A percentile compares a stretch with the other conserved stretches of the same genome.
Conservation (phyloP, 495 filamentous ascomycete species). For the Tuber calosporum region DNA sequence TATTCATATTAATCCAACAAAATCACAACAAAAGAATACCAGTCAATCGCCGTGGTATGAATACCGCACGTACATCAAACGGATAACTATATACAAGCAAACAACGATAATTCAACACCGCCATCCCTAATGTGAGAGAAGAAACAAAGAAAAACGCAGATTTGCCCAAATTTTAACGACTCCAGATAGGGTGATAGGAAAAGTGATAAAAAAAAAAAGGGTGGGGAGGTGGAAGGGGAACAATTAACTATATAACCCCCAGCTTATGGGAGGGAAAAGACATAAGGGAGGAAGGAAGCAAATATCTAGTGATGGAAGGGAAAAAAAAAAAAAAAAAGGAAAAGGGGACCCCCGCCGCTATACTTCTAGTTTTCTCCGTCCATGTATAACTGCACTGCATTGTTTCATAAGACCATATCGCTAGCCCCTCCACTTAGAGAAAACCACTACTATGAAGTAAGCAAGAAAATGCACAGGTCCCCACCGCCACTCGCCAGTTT, state of each 20-base stretch:
- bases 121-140: background rate
- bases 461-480: background rate
- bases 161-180: constrained; percentile 3
- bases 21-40: constrained; percentile 1
- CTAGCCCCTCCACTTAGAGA: background rate
- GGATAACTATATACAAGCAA: background rate
- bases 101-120: constrained; percentile 3
- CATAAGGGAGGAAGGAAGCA: background rate
- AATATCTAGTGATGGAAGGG: background rate
- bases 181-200: background rate
- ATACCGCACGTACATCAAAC: background rate
- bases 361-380: background rate
- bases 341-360: background rate
- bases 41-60: background rate
- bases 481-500: background rate
- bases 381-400: background rate
- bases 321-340: background rate
- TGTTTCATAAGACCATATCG: background rate
- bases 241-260: constrained; percentile 4
- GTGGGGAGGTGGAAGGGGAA: background rate
- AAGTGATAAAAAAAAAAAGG: background rate
- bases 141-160: background rate
- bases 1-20: background rate
- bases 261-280: background rate
- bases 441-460: background rate